Base-by-base conservation (phyloP, 1,284 basidiomycete species). In the Microbotryomycetes sp. region DNA sequence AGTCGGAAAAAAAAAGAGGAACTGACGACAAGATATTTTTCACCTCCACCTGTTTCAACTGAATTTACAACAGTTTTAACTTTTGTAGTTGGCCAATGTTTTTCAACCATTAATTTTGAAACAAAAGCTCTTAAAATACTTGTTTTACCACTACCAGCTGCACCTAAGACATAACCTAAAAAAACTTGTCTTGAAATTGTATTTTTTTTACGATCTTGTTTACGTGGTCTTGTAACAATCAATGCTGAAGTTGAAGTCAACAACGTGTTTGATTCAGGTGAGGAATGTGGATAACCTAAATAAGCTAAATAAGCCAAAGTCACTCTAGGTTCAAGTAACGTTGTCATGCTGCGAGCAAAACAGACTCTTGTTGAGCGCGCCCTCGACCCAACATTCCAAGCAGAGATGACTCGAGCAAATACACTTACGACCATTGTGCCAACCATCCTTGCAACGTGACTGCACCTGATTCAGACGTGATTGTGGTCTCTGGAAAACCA, bases 361-460 rank as follows among this genome's bases (percentile, higher is more conserved):
- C 6, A 19, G 36, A 19, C 36, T 9, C 36, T 42, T 12, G 36
- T 42, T 42, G 36, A 19, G 36, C 36, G 9, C 36, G 19, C 12
- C 9, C 36, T 42, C 36, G 36, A 9, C 36, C 54, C 23, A 9
- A 2, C 31, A 54, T n/a, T n/a, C n/a, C n/a, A n/a, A n/a, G n/a
- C n/a, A n/a, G n/a, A n/a, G n/a, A n/a, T n/a, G n/a, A n/a, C n/a
- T n/a, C n/a, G n/a, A n/a, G n/a, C n/a, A n/a, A n/a, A n/a, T 50
- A 31, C 46, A 71, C 80, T 52, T 64, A 90, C 91, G 90, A 96
- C 94, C 94, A 98, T 75, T 97, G 93, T 26, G 94, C 94, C 19
- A 98, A 80, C 94, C 94, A 98, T 6, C 92, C 92, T 77, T 97
- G 94, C 54, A 98, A 77, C 19, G 94, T 97, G 16, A 97, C 89